Conservation (phyloP, 1,284 basidiomycete species). For the Irpex sp. region DNA sequence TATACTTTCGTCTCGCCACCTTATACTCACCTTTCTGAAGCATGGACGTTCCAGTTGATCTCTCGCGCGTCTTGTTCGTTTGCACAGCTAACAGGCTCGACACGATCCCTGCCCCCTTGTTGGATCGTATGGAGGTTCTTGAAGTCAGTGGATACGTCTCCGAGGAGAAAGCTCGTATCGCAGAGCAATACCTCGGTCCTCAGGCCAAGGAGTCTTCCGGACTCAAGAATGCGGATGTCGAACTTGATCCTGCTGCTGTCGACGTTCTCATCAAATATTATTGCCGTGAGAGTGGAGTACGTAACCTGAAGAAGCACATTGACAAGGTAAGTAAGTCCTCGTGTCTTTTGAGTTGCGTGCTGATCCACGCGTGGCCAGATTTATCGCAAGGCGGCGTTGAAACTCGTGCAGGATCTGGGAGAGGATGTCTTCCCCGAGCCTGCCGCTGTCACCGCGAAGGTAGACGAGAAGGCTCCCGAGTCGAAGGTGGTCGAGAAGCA, state of each 20-base stretch:
- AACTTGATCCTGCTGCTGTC: slow-evolving; percentile 75
- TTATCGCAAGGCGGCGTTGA: slow-evolving; percentile 94
- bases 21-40: slow-evolving; percentile 32
- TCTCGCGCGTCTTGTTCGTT: slow-evolving; percentile 95
- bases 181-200: slow-evolving; percentile 87
- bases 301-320: slow-evolving; percentile 94
- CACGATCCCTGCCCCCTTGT: slow-evolving; percentile 93
- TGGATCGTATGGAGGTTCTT: slow-evolving; percentile 97
- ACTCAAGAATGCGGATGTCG: slow-evolving; percentile 80
- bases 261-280: slow-evolving; percentile 95
- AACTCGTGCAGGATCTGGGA: slow-evolving; percentile 89
- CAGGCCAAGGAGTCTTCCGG: slow-evolving; percentile 93
- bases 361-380: slow-evolving; percentile 56
- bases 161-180: slow-evolving; percentile 95
- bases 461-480: slow-evolving; percentile 3
- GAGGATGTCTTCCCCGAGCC: slow-evolving; percentile 84
- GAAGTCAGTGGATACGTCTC: slow-evolving; percentile 97
- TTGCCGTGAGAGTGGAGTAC: slow-evolving; percentile 94
- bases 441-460: slow-evolving; percentile 32
- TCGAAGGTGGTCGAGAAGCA: slow-evolving; percentile 35
- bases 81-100: slow-evolving; percentile 94
- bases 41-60: slow-evolving; percentile 96
- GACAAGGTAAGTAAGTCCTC: slow-evolving; percentile 65
- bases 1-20: not conserved
- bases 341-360: not conserved